Evolutionary conservation across 306 rosid species (phyloP), one percentile per base, ranked within the genome.

Genomic region (Styphnolobium japonicum): DNA sequence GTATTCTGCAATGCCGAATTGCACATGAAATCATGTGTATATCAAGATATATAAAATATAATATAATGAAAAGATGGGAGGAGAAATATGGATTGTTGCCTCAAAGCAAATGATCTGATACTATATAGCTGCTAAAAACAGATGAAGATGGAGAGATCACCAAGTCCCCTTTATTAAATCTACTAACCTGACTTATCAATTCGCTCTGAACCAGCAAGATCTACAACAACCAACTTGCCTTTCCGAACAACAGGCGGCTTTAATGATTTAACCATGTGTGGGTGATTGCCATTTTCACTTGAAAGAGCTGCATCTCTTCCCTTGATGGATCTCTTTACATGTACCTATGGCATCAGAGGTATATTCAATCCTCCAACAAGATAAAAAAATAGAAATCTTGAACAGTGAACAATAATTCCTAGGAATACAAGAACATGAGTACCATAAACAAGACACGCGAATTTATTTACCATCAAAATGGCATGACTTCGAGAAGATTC

Each of bases 401-500:
- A 48, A 29, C 68, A 34, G 2, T 62, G 58, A 61, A 64, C 73
- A 58, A 37, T 36, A 78, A 61, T 71, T 52, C 80, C 78, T 65
- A 39, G 77, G 77, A 71, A 67, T 81, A 51, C 56, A 80, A 61
- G 43, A 33, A 45, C 63, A 80, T 3, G 67, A 88, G 55, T 43
- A 34, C 84, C 67, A 57, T 37, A 61, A 79, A 73, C 23, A 67
- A 83, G 45, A 71, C 29, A 69, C 23, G 48, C 16, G 33, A 52
- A 75, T 46, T 76, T 56, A 82, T 76, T 74, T 83, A 96, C 99
- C 99, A 96, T 93, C 52, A 96, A 83, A 86, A 96, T 91, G 40
- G 99, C 99, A 85, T 96, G 99, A 84, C 99, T 96, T 85, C 99
- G 90, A 67, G 99, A 96, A 85, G 99, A 96, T 83, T 96, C 98